Evolutionary conservation across 768 basidiomycete genomes (phyloP), one percentile per base, ranked within the genome.

Genomic region (Mycena capillaripes): DNA sequence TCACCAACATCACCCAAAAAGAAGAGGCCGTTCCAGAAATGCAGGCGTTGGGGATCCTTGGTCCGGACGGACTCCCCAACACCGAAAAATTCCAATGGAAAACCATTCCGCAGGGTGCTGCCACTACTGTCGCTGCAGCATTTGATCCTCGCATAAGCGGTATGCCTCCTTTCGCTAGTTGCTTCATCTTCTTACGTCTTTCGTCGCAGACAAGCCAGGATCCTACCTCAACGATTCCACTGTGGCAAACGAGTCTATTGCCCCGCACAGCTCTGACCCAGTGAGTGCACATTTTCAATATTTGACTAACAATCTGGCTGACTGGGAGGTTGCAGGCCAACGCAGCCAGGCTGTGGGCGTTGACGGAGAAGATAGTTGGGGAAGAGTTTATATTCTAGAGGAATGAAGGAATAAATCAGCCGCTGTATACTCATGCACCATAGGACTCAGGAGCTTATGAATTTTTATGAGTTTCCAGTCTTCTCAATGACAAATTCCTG

Each of bases 341-440:
- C 50, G 62, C 62, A 36, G 62, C 42, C 16, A 63, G 42, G 19
- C 44, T 63, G 29, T 63, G 61, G 61, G 50, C 46, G 16, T 29
- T 46, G 48, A 64, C 62, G 48, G 62, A 64, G 48, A 50, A 64
- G 32, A 25, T 64, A 30, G 23, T 64, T 21, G 62, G 50, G 32
- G 62, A 64, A 30, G n/a, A 53, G 25, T 64, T 64, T 53, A n/a
- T 17, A 23, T 64, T 64, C 36, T 64, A 60, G 29, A 44, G 53
- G n/a, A 36, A 12, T 29, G 11, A 34, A 44, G 56, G 53, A 32
- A 32, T 14, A n/a, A 34, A 36, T 36, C 56, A 57, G 16, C 19
- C 29, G 17, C 32, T 36, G 56, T 57, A 36, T 57, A 56, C 32
- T 55, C 53, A 19, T 55, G 53, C 29, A 55, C 29, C 27, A 30